phyloP scores from a whole-genome alignment of 2,329 filamentous ascomycete species.

The Colletotrichum liaoningense region DNA sequence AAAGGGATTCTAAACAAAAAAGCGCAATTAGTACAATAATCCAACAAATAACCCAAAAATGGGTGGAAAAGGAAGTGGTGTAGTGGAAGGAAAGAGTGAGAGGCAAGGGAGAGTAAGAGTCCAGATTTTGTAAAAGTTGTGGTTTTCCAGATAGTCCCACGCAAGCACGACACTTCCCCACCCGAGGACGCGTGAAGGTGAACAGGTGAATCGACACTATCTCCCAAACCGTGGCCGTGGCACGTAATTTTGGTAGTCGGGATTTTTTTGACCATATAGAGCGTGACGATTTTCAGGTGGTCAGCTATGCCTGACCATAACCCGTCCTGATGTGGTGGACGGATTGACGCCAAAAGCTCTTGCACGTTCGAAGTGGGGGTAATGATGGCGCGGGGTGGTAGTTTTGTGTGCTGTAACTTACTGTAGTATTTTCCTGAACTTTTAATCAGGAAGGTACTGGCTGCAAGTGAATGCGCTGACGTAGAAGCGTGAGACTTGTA shows the following conservation, averaged over 20 bases:
- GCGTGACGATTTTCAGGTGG: no score
- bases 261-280: no score
- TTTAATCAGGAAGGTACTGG: slow-evolving; percentile 18
- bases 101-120: background rate
- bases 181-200: background rate
- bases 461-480: background rate
- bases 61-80: background rate
- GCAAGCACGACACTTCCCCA: background rate
- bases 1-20: background rate
- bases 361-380: background rate
- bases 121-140: background rate
- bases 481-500: background rate
- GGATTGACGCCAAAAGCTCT: background rate
- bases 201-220: background rate
- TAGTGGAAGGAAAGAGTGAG: background rate
- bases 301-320: no score
- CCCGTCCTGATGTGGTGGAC: background rate
- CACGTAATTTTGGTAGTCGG: no score
- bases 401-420: slow-evolving; percentile 22
- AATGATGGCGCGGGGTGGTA: background rate
- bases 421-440: slow-evolving; percentile 16
- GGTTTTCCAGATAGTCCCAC: background rate
- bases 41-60: background rate
- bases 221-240: no score
- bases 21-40: background rate